Percentiles rank a stretch among this genome's conserved stretches.
Evolutionary conservation across 2,329 filamentous ascomycete genomes (phyloP).

Genomic region (Aspergillus pseudoviridinutans): DNA sequence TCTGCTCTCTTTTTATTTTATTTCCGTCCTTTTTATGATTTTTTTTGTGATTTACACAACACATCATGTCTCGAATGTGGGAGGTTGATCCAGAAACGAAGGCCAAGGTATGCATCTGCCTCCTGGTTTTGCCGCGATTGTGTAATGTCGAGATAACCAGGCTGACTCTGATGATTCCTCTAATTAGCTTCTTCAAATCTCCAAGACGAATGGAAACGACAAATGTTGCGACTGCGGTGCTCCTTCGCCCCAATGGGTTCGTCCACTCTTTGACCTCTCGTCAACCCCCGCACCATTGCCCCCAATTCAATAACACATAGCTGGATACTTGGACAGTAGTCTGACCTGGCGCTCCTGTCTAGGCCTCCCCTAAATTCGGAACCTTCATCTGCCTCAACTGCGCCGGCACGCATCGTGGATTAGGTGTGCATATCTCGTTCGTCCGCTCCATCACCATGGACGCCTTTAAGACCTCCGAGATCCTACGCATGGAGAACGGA

Average conservation of each 20-base stretch:
- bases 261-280: constrained; percentile 16
- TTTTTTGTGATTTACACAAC: background rate
- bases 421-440: constrained; percentile 98
- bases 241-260: constrained; percentile 95
- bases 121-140: background rate
- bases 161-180: constrained; percentile 2
- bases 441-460: constrained; percentile 98
- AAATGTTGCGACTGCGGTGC: constrained; percentile 92
- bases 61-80: constrained; percentile 76
- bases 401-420: constrained; percentile 87
- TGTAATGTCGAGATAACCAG: constrained; percentile 3
- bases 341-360: constrained; percentile 1
- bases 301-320: background rate
- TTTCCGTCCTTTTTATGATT: background rate
- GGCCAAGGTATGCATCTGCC: constrained; percentile 66
- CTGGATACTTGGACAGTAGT: background rate
- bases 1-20: background rate
- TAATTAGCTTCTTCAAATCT: constrained; percentile 76
- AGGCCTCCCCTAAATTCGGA: constrained; percentile 88
- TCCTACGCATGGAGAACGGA: constrained; percentile 87
- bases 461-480: constrained; percentile 89
- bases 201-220: constrained; percentile 85
- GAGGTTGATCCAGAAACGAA: constrained; percentile 97
- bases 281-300: background rate
- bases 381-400: constrained; percentile 98